phyloP scores from a whole-genome alignment of 2,329 filamentous ascomycete species.

The Ophiostoma perfectum region DNA sequence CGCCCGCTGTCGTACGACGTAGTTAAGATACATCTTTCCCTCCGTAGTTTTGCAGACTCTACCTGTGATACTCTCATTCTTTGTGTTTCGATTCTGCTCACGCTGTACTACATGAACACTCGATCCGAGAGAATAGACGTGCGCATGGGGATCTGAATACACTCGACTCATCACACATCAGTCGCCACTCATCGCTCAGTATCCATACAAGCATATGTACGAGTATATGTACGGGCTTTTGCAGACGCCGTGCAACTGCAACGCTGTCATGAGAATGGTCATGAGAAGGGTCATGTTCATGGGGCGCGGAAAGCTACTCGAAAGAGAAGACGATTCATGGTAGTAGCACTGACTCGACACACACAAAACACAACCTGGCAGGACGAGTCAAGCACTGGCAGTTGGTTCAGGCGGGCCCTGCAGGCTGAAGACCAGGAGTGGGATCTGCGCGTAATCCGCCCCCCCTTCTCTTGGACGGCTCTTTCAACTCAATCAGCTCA shows the following conservation, averaged over 20 bases:
- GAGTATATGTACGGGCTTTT: neutral
- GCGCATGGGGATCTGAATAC: neutral
- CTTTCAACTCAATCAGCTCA: too few relatives aligned
- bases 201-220: too few relatives aligned
- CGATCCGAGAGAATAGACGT: slow-evolving; percentile 5
- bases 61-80: neutral
- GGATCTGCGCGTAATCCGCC: too few relatives aligned
- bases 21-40: too few relatives aligned
- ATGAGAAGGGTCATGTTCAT: neutral
- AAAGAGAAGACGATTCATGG: neutral
- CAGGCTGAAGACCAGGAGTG: too few relatives aligned
- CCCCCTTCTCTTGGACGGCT: too few relatives aligned
- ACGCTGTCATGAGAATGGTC: slow-evolving; percentile 3
- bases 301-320: slow-evolving; percentile 1
- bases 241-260: neutral
- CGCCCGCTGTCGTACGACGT: too few relatives aligned
- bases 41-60: too few relatives aligned
- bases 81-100: neutral
- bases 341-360: neutral
- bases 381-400: neutral
- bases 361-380: neutral
- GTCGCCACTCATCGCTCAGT: too few relatives aligned
- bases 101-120: slow-evolving; percentile 5
- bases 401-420: neutral
- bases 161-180: neutral